Evolutionary conservation across 2,329 filamentous ascomycete species (phyloP), one percentile per base, ranked within the genome.

Genomic region (Microcyclospora pomicola): DNA sequence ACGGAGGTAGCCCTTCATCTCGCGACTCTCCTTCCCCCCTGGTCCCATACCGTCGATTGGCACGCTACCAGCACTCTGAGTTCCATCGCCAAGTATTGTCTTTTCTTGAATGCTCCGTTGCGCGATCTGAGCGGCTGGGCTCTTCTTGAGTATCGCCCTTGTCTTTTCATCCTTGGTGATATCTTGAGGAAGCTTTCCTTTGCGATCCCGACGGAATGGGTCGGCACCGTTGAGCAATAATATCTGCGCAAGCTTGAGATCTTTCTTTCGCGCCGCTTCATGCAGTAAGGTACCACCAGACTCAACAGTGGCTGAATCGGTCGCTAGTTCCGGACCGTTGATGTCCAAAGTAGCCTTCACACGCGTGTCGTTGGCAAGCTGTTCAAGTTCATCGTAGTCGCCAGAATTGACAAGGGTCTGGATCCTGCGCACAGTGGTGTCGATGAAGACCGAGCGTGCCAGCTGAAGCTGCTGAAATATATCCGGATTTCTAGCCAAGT

Each of bases 1-100:
- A 65, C 95, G 96, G 40, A 98, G 68, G 59, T 96, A 98, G 6
- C 91, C 91, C 65, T 93, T 95, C 83, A 98, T 96, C 62, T 96
- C 88, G 34, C 87, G 74, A 13, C 83, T 82, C 55, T 98, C 91
- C 48, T 88, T 86, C 12, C 82, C 80, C 16, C 81, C 82, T 41
- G 74, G 60, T 12, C 68, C 65, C 35, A 60, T 59, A 29, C 77
- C 73, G 1, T 59, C 60, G 5, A 38, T 42, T n/a, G 53, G 41
- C 9, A 44, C 33, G 12, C 44, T 47, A 48, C 47, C 47, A 10
- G 60, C 60, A 31, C 12, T 31, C 7, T 68, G 63, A 2, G 66
- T 62, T 43, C 57, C 80, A 42, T 82, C 84, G 2, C 86, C 88
- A 12, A 98, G 71, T 3, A 98, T 92, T 0, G 87, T 91, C 66